Evolutionary conservation across 306 rosid species (phyloP).

Genomic region (Pyrus betulifolia): DNA sequence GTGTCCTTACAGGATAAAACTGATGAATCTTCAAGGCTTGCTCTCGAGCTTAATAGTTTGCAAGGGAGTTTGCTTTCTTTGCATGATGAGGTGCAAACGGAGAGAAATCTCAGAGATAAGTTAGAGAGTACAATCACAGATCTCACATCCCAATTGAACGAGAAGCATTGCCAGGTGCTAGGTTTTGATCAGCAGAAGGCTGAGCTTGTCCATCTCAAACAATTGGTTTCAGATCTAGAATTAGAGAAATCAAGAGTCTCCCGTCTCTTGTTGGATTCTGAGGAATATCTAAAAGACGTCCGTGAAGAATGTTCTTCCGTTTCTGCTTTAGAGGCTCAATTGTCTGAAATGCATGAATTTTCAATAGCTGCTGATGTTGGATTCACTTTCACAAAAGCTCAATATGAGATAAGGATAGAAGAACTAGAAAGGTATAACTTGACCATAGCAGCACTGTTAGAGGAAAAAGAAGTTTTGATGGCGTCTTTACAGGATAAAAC

Average conservation of each 20-base stretch:
- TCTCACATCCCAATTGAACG: constrained; percentile 54
- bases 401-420: constrained; percentile 26
- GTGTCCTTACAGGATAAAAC: constrained; percentile 43
- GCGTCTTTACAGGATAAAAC: constrained; percentile 41
- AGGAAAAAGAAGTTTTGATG: constrained; percentile 54
- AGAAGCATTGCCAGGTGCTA: constrained; percentile 49
- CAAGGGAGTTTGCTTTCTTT: constrained; percentile 39
- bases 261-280: constrained; percentile 41
- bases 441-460: constrained; percentile 32
- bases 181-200: constrained; percentile 47
- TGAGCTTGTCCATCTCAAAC: constrained; percentile 58
- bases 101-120: constrained; percentile 42
- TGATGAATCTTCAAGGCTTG: constrained; percentile 51
- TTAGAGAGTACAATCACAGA: constrained; percentile 46
- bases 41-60: constrained; percentile 41
- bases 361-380: constrained; percentile 53
- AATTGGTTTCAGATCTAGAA: constrained; percentile 46
- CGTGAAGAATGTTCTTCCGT: constrained; percentile 41
- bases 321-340: constrained; percentile 43
- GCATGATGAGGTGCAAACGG: constrained; percentile 39
- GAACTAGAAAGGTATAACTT: constrained; percentile 49
- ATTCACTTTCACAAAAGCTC: constrained; percentile 48
- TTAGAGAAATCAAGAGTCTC: constrained; percentile 58
- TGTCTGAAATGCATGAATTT: constrained; percentile 55
- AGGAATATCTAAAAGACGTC: constrained; percentile 41